These are phyloP conservation scores for Scleroderma citrinum DNA, from an alignment of 768 basidiomycete species.

Conservation along the genomic window DNA sequence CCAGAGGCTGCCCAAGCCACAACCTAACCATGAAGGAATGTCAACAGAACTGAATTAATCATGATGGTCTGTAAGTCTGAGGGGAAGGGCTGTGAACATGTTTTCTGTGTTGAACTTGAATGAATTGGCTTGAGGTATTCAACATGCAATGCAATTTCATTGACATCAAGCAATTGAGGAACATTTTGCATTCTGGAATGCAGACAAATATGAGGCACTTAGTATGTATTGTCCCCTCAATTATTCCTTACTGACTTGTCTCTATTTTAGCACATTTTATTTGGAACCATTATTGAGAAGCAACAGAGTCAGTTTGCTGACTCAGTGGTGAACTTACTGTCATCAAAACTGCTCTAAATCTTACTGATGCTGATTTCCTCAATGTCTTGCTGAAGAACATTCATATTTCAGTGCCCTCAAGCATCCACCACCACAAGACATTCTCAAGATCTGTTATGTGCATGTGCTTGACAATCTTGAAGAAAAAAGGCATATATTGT, in stretches of 20 bases:
- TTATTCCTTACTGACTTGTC: background rate
- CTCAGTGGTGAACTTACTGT: background rate
- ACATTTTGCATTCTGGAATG: conserved; percentile 6
- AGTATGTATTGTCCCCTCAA: background rate
- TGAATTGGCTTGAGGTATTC: conserved; percentile 1
- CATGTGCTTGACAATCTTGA: background rate
- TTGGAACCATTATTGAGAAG: background rate
- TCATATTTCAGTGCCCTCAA: background rate
- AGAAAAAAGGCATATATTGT: background rate
- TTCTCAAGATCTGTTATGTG: background rate
- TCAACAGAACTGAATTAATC: no score
- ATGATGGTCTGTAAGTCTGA: no score
- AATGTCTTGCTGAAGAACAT: background rate
- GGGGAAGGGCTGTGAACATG: conserved; percentile 8
- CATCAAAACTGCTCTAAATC: background rate
- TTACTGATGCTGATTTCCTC: background rate
- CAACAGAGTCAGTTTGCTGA: background rate
- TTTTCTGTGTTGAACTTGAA: conserved; percentile 7
- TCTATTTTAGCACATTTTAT: background rate
- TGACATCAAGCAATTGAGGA: conserved; percentile 8
- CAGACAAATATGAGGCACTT: conserved; percentile 5
- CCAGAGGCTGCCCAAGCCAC: no score
- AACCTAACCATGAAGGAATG: no score
- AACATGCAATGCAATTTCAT: conserved; percentile 3
- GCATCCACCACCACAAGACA: background rate